phyloP scores from a whole-genome alignment of 495 filamentous ascomycete species.

The Elaphomyces granulatus region DNA sequence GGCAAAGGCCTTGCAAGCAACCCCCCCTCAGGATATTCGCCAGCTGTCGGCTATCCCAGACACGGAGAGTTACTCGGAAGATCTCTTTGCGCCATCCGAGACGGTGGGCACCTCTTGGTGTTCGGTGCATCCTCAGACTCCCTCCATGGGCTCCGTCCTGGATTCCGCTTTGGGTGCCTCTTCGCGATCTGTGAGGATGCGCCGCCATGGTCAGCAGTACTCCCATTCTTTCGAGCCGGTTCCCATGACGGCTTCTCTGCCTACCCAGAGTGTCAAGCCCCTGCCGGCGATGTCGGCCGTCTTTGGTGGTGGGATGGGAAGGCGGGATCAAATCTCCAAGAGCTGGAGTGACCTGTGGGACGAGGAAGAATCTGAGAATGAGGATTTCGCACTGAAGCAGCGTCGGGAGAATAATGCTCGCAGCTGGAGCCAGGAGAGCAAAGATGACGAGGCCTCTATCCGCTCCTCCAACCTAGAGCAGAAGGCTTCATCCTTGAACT shows the following conservation, averaged over 20 bases:
- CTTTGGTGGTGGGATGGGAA: slow-evolving; percentile 49
- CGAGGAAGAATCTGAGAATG: slow-evolving; percentile 61
- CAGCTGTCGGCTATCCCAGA: slow-evolving; percentile 81
- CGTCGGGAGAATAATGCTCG: slow-evolving; percentile 63
- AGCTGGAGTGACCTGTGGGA: slow-evolving; percentile 98
- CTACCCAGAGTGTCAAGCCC: slow-evolving; percentile 50
- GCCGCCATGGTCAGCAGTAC: slow-evolving; percentile 24
- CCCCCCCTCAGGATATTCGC: slow-evolving; percentile 54
- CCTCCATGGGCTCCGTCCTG: slow-evolving; percentile 65
- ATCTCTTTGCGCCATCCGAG: slow-evolving; percentile 74
- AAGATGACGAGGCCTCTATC: slow-evolving; percentile 21
- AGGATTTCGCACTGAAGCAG: slow-evolving; percentile 39
- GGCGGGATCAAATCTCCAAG: slow-evolving; percentile 62
- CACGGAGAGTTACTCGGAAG: slow-evolving; percentile 65
- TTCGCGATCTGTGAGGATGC: slow-evolving; percentile 45
- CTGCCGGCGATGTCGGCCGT: slow-evolving; percentile 57
- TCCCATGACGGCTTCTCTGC: slow-evolving; percentile 62
- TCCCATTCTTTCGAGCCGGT: slow-evolving; percentile 32
- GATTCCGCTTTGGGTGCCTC: slow-evolving; percentile 60
- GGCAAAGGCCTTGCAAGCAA: slow-evolving; percentile 79
- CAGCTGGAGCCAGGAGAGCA: slow-evolving; percentile 70
- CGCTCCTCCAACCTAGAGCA: slow-evolving; percentile 21
- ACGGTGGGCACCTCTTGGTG: slow-evolving; percentile 56
- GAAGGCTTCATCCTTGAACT: slow-evolving; percentile 37
- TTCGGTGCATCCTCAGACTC: slow-evolving; percentile 52